Percentiles rank a stretch among this genome's conserved stretches.
Evolutionary conservation across 2,329 filamentous ascomycete species (phyloP).

Genomic region (Aspergillus fischeri): DNA sequence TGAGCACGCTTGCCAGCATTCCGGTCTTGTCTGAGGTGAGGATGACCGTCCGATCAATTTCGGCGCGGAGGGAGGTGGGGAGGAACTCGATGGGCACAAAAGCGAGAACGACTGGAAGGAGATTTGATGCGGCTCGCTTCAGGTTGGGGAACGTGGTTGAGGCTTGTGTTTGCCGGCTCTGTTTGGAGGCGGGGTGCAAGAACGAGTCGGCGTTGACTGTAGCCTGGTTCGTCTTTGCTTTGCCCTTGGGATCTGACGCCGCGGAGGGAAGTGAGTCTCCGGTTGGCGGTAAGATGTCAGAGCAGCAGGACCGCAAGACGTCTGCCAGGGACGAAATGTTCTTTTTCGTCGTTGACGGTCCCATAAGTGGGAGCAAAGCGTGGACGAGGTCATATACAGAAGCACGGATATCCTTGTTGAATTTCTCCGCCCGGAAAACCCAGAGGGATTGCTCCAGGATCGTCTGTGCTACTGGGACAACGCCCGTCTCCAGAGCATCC

Average conservation of each 20-base stretch:
- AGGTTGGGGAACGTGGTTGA: conserved; percentile 40
- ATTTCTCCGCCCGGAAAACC: conserved; percentile 58
- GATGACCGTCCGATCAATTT: conserved; percentile 78
- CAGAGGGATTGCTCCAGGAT: conserved; percentile 68
- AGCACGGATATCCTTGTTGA: conserved; percentile 52
- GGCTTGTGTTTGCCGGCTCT: conserved; percentile 16
- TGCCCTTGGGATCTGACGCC: conserved; percentile 41
- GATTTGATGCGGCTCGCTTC: conserved; percentile 51
- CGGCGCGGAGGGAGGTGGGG: conserved; percentile 65
- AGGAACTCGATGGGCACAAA: conserved; percentile 63
- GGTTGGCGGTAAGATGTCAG: conserved; percentile 61
- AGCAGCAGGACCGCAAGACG: conserved; percentile 66
- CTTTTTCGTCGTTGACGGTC: conserved; percentile 63
- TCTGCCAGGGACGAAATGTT: conserved; percentile 60
- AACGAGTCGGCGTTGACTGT: conserved; percentile 67
- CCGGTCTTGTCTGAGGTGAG: conserved; percentile 64
- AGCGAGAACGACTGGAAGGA: conserved; percentile 62
- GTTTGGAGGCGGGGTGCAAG: conserved; percentile 47
- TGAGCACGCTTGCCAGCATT: conserved; percentile 77
- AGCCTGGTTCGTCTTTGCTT: conserved; percentile 32
- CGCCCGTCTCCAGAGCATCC: conserved; percentile 54
- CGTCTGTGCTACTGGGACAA: conserved; percentile 58
- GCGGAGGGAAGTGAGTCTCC: conserved; percentile 31
- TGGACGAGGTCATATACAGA: conserved; percentile 58
- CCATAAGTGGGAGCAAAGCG: conserved; percentile 57